phyloP scores from a whole-genome alignment of 768 basidiomycete species.

The Boletus coccyginus region DNA sequence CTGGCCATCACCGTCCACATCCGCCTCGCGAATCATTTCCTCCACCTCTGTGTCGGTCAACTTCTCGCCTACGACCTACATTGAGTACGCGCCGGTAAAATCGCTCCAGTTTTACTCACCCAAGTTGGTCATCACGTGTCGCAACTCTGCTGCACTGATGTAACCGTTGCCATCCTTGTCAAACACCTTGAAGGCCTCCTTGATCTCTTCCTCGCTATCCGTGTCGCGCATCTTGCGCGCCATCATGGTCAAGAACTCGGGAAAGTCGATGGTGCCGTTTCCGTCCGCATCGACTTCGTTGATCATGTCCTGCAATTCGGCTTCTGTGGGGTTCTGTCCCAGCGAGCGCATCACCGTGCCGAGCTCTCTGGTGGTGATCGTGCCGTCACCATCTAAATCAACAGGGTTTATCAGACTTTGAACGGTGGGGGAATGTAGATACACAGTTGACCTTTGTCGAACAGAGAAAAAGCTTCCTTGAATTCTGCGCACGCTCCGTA shows the following conservation, averaged over 20 bases:
- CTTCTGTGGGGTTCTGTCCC: conserved; percentile 91
- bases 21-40: conserved; percentile 97
- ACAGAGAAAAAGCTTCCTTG: conserved; percentile 98
- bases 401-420: neutral
- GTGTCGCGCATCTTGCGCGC: conserved; percentile 89
- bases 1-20: conserved; percentile 92
- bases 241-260: conserved; percentile 84
- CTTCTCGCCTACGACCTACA: conserved; percentile 64
- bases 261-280: conserved; percentile 84
- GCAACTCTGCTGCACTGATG: conserved; percentile 83
- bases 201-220: conserved; percentile 92
- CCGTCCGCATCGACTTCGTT: conserved; percentile 91
- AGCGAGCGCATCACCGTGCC: conserved; percentile 93
- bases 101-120: conserved; percentile 42
- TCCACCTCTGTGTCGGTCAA: conserved; percentile 84
- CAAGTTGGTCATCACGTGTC: conserved; percentile 89
- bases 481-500: conserved; percentile 60
- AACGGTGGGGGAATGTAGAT: too few relatives aligned
- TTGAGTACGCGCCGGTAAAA: neutral
- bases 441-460: conserved; percentile 74
- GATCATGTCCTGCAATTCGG: conserved; percentile 93
- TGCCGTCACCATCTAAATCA: conserved; percentile 80
- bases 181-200: conserved; percentile 95
- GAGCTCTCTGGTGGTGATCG: conserved; percentile 87
- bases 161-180: conserved; percentile 95